Percentiles rank a stretch among this genome's conserved stretches.
Conservation (phyloP, 2,329 filamentous ascomycete species). For the Ceratocystis diversiconidia region DNA sequence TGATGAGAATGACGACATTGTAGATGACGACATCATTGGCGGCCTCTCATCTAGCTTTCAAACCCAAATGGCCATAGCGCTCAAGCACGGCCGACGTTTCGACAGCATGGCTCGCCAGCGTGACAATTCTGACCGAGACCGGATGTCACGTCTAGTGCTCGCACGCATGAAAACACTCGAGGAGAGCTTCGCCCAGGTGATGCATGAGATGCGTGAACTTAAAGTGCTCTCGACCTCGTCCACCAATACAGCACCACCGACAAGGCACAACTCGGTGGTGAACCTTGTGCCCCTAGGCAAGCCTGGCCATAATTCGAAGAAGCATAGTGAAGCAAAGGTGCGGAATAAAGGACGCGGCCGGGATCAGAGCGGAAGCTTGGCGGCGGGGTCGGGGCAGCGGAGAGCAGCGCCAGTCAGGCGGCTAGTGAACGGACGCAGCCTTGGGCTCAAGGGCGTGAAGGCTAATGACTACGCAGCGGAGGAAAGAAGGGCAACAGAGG, state of each 20-base stretch:
- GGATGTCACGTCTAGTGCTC: conserved; percentile 68
- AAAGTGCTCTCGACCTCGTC: conserved; percentile 30
- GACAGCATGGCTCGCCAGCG: conserved; percentile 32
- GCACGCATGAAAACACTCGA: conserved; percentile 88
- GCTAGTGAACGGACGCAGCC: conserved; percentile 7
- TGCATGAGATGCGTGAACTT: conserved; percentile 60
- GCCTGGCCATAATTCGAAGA: neutral
- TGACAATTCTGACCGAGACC: conserved; percentile 38
- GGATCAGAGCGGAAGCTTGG: conserved; percentile 1
- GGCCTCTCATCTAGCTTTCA: conserved; percentile 62
- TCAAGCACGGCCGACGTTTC: conserved; percentile 39
- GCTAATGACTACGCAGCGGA: neutral
- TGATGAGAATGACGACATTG: neutral
- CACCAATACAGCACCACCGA: conserved; percentile 29
- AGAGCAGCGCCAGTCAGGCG: conserved; percentile 6
- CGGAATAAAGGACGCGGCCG: conserved; percentile 5
- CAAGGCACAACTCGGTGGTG: conserved; percentile 36
- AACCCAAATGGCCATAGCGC: conserved; percentile 64
- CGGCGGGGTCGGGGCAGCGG: neutral
- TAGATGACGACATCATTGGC: conserved; percentile 37
- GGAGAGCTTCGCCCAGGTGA: conserved; percentile 77
- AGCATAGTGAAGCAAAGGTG: neutral
- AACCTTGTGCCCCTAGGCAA: neutral
- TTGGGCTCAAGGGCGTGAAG: neutral
- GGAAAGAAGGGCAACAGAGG: neutral